These are phyloP conservation scores for Didymellaceae sp. DNA, from an alignment of 2,329 filamentous ascomycete genomes.

Conservation along the genomic window DNA sequence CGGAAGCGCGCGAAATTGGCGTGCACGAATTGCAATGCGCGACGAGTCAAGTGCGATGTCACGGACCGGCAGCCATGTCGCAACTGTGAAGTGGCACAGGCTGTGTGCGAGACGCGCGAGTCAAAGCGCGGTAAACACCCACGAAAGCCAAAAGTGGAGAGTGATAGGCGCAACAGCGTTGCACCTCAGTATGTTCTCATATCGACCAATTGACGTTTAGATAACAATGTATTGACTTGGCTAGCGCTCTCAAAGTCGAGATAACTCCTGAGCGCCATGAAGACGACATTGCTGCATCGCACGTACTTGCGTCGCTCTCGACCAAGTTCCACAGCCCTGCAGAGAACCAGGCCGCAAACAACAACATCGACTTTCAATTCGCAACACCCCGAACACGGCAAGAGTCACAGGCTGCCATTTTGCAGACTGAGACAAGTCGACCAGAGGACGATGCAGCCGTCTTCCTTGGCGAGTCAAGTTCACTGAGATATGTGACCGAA, in stretches of 20 bases:
- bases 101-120: slow-evolving; percentile 51
- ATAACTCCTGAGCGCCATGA: slow-evolving; percentile 31
- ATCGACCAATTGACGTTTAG: not conserved
- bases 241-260: slow-evolving; percentile 7
- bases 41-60: slow-evolving; percentile 56
- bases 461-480: slow-evolving; percentile 57
- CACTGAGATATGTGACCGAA: slow-evolving; percentile 57
- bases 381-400: slow-evolving; percentile 19
- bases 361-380: slow-evolving; percentile 21
- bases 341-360: slow-evolving; percentile 18
- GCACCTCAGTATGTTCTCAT: slow-evolving; percentile 22
- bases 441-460: slow-evolving; percentile 36
- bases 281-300: slow-evolving; percentile 39
- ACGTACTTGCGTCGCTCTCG: slow-evolving; percentile 38
- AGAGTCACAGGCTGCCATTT: slow-evolving; percentile 16
- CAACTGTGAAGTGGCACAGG: slow-evolving; percentile 49
- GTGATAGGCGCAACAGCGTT: slow-evolving; percentile 17
- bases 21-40: slow-evolving; percentile 54
- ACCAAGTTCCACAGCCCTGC: slow-evolving; percentile 34
- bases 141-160: slow-evolving; percentile 29
- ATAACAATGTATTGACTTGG: not conserved
- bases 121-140: slow-evolving; percentile 54
- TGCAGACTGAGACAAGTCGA: slow-evolving; percentile 26
- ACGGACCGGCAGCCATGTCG: slow-evolving; percentile 52
- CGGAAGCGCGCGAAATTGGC: slow-evolving; percentile 52